phyloP scores from a whole-genome alignment of 345 rosid genomes.

The Melaleuca alternifolia region DNA sequence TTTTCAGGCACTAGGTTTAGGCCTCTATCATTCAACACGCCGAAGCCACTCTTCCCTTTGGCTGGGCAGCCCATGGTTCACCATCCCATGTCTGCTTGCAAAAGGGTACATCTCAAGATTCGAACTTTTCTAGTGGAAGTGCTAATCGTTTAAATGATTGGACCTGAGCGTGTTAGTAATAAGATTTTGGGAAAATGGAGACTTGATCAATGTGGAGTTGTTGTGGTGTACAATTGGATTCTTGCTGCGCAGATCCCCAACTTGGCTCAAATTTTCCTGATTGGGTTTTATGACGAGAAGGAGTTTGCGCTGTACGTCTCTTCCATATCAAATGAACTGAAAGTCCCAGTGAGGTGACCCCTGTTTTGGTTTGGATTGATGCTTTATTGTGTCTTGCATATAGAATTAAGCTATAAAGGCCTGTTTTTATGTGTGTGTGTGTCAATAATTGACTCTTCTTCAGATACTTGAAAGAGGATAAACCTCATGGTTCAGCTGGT shows the following conservation, averaged over 20 bases:
- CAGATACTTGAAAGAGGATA: constrained; percentile 78
- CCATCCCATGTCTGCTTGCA: constrained; percentile 88
- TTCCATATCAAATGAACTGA: constrained; percentile 66
- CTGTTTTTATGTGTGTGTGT: not conserved
- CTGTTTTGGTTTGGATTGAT: not conserved
- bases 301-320: constrained; percentile 74
- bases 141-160: not conserved
- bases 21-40: constrained; percentile 68
- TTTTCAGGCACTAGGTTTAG: constrained; percentile 67
- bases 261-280: constrained; percentile 51
- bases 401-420: not conserved
- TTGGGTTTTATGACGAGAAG: constrained; percentile 78
- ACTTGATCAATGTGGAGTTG: not conserved
- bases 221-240: not conserved
- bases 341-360: constrained; percentile 68
- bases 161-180: not conserved
- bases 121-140: not conserved
- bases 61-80: constrained; percentile 92
- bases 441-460: not conserved
- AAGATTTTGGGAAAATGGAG: not conserved
- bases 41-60: constrained; percentile 72
- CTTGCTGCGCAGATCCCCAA: constrained; percentile 46
- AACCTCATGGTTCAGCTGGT: constrained; percentile 85
- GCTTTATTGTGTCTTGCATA: not conserved
- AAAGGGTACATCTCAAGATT: constrained; percentile 32